A percentile compares a stretch with the other conserved stretches of the same genome.
These are phyloP conservation scores for Trichoderma aggressivum DNA, from an alignment of 2,329 filamentous ascomycete species.

Conservation along the genomic window DNA sequence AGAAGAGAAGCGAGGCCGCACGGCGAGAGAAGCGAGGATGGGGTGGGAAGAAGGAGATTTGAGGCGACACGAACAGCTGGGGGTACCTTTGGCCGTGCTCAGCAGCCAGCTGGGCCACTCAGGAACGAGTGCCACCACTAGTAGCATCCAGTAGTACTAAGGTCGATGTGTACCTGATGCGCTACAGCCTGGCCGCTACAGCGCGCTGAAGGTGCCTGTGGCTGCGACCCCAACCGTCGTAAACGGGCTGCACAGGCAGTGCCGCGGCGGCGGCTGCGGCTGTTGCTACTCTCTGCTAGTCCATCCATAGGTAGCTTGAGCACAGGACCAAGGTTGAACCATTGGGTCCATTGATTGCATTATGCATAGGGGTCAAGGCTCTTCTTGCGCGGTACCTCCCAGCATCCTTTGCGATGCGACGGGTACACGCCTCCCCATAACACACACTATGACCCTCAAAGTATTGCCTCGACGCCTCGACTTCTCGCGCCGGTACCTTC, in stretches of 20 bases:
- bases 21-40: slow-evolving; percentile 15
- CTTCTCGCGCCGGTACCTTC: background rate
- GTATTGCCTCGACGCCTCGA: background rate
- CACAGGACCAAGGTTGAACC: background rate
- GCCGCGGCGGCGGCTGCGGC: slow-evolving; percentile 5
- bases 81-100: background rate
- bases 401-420: background rate
- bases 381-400: background rate
- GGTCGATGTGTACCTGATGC: background rate
- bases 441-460: background rate
- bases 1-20: slow-evolving; percentile 9
- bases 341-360: background rate
- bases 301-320: background rate
- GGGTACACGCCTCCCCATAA: background rate
- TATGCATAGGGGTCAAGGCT: slow-evolving; percentile 6
- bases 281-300: background rate
- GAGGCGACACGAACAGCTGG: slow-evolving; percentile 17
- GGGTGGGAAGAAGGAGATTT: slow-evolving; percentile 16
- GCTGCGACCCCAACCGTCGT: too few relatives aligned
- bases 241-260: background rate
- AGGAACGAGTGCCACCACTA: slow-evolving; percentile 3
- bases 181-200: background rate
- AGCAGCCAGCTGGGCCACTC: background rate
- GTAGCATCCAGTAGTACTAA: background rate
- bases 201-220: too few relatives aligned